A percentile compares a stretch with the other conserved stretches of the same genome.
Conservation (phyloP, 2,329 filamentous ascomycete species). For the Davidsoniella australis region DNA sequence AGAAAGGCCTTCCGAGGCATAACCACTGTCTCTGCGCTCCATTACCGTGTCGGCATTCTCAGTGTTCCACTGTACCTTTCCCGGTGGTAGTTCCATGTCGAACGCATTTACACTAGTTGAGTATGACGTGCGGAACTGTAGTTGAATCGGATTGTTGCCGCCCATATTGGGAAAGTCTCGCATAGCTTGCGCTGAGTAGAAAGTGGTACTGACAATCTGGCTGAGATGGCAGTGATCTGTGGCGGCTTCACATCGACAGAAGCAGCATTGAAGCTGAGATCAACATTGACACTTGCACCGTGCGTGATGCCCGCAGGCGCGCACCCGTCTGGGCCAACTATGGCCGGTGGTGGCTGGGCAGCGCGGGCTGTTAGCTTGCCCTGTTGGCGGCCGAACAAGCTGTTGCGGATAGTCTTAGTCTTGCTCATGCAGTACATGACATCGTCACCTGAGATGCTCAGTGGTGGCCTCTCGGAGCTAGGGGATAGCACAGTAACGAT, state of each 20-base stretch:
- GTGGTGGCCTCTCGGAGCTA: conserved; percentile 31
- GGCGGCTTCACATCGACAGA: conserved; percentile 20
- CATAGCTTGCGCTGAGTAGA: conserved; percentile 31
- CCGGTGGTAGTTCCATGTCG: conserved; percentile 18
- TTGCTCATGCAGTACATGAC: conserved; percentile 32
- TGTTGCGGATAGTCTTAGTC: conserved; percentile 35
- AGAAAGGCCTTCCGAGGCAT: conserved; percentile 18
- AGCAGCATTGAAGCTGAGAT: conserved; percentile 31
- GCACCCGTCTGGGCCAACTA: conserved; percentile 31
- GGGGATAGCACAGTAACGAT: conserved; percentile 36
- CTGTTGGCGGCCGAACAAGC: conserved; percentile 32
- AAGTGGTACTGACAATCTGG: conserved; percentile 34
- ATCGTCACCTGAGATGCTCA: conserved; percentile 31
- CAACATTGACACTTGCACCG: conserved; percentile 25
- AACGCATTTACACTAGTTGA: conserved; percentile 27
- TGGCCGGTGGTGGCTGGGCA: conserved; percentile 29
- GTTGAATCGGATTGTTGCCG: conserved; percentile 24
- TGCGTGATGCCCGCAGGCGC: conserved; percentile 21
- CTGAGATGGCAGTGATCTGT: conserved; percentile 29
- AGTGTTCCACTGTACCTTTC: conserved; percentile 26
- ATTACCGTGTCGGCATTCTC: conserved; percentile 12
- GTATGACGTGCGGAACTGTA: conserved; percentile 29
- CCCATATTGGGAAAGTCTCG: conserved; percentile 33
- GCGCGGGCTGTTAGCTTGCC: conserved; percentile 31
- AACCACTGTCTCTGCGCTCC: conserved; percentile 34